Base-by-base conservation (phyloP, 495 filamentous ascomycete species). In the Sporormia fimetaria region DNA sequence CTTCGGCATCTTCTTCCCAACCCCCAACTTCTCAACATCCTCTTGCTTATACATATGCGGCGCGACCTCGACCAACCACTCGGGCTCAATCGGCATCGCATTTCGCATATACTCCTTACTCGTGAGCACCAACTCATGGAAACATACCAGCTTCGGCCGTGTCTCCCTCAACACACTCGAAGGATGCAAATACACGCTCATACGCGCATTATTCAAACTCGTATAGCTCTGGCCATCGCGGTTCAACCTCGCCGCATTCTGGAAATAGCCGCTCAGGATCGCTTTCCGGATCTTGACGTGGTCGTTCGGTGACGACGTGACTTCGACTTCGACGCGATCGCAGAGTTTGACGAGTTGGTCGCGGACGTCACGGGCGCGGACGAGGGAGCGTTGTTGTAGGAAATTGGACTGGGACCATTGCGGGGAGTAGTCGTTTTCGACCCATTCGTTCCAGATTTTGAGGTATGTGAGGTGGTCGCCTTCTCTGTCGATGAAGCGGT, bases 361-460 rank as follows among this genome's bases (percentile, higher is more conserved):
- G 25, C 87, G 82, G 11, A 96, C 87, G 53, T 95, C 87, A 31
- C 90, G 78, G 0, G 85, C 90, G 9, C 90, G 76, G 0, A 76
- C 85, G 2, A 98, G 71, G 21, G 75, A 79, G 14, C 87, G 79
- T 54, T 92, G 85, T 55, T 95, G 87, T 16, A 98, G 62, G 61
- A 93, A 98, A 62, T 95, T 96, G 62, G 95, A 88, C 36, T 79
- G 76, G 3, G 83, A 71, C 87, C 88, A 98, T 33, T 92, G 77
- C 41, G 76, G 76, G 47, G 71, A 78, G 66, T 87, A 98, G 62
- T 96, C 87, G 14, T 74, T 75, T 52, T 98, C 92, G 15, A 92
- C 82, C 86, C 87, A 96, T 61, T 94, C 81, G 59, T 94, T 93
- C 80, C 78, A 98, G 56, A 98, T 81, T 53, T 94, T 94, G n/a